Evolutionary conservation across 2,329 filamentous ascomycete species (phyloP).

Genomic region (Westerdykella ornata): DNA sequence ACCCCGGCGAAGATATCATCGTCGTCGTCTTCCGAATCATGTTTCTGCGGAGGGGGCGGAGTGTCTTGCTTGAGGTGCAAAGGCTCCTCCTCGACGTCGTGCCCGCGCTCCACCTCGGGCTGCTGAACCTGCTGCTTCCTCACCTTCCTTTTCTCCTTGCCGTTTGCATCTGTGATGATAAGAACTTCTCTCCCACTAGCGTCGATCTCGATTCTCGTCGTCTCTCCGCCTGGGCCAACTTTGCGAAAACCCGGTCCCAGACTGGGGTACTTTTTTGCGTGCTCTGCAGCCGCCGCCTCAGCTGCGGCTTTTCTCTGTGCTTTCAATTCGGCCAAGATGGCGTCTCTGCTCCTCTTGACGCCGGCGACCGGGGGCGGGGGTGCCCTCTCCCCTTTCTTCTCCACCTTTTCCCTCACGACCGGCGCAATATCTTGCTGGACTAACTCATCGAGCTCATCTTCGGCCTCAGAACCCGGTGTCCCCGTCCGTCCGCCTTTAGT

Average conservation of each 20-base stretch:
- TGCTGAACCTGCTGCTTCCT: conserved; percentile 45
- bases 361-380: conserved; percentile 40
- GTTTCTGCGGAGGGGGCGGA: conserved; percentile 19
- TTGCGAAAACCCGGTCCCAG: conserved; percentile 53
- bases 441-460: conserved; percentile 47
- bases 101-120: conserved; percentile 31
- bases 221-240: conserved; percentile 45
- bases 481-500: conserved; percentile 33
- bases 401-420: conserved; percentile 52
- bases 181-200: conserved; percentile 52
- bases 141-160: conserved; percentile 56
- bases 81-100: conserved; percentile 41
- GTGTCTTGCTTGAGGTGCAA: conserved; percentile 36
- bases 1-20: conserved; percentile 58
- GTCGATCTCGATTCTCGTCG: conserved; percentile 52
- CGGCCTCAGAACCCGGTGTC: conserved; percentile 30
- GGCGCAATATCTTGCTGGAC: conserved; percentile 63
- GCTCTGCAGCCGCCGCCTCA: conserved; percentile 39
- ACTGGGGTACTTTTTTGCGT: conserved; percentile 37
- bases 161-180: conserved; percentile 53
- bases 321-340: conserved; percentile 54
- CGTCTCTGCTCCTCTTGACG: conserved; percentile 50
- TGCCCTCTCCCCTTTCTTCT: conserved; percentile 50
- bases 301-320: conserved; percentile 46
- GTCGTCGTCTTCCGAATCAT: conserved; percentile 37